phyloP scores from a whole-genome alignment of 768 basidiomycete genomes.

The Hericium rajendrae region DNA sequence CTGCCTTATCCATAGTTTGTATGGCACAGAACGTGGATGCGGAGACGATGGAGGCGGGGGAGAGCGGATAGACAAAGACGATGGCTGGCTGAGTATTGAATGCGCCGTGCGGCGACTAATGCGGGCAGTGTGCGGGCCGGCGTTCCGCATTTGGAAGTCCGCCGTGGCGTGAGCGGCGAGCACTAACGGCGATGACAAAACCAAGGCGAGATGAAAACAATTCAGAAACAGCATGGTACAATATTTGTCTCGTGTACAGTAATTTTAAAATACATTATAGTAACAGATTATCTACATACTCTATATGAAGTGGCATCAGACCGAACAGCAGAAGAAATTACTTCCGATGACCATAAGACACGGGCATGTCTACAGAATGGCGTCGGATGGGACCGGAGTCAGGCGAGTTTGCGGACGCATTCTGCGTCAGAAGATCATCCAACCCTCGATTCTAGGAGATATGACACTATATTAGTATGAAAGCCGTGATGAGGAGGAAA shows the following conservation, averaged over 20 bases:
- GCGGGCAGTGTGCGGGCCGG: background rate
- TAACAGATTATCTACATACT: too few relatives aligned
- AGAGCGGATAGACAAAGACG: background rate
- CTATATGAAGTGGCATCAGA: too few relatives aligned
- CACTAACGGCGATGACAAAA: too few relatives aligned
- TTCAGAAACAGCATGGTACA: too few relatives aligned
- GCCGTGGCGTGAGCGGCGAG: background rate
- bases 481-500: background rate
- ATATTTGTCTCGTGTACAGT: too few relatives aligned
- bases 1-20: conserved; percentile 44
- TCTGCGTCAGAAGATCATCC: conserved; percentile 2
- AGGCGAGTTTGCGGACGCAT: background rate
- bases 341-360: background rate
- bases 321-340: too few relatives aligned
- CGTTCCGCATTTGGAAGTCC: background rate
- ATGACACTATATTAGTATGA: too few relatives aligned
- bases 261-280: too few relatives aligned
- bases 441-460: conserved; percentile 8
- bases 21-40: background rate
- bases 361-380: background rate
- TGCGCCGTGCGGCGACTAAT: background rate
- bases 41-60: background rate
- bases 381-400: background rate
- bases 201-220: too few relatives aligned
- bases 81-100: background rate